Conservation (phyloP, 805 yeast genomes). For the Candida silvicultrix region DNA sequence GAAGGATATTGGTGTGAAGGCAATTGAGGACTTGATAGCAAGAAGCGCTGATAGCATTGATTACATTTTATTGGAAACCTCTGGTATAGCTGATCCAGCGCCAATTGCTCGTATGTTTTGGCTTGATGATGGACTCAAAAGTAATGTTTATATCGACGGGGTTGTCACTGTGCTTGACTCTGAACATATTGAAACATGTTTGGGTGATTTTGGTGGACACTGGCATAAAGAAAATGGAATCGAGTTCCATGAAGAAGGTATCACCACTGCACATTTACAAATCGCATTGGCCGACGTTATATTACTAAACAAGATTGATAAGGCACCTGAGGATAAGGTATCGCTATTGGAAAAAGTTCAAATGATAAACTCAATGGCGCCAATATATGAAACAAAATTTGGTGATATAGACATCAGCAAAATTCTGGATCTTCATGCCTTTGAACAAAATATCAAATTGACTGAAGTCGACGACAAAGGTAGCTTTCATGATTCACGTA, state of each 20-base stretch:
- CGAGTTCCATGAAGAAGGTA: slow-evolving; percentile 34
- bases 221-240: slow-evolving; percentile 47
- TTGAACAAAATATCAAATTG: slow-evolving; percentile 37
- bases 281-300: slow-evolving; percentile 85
- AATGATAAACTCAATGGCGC: slow-evolving; percentile 63
- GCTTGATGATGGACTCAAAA: slow-evolving; percentile 85
- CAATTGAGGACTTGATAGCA: slow-evolving; percentile 81
- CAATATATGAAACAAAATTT: slow-evolving; percentile 57
- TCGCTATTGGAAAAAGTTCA: slow-evolving; percentile 33
- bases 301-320: slow-evolving; percentile 74
- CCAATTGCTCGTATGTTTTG: slow-evolving; percentile 97
- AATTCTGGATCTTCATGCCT: slow-evolving; percentile 76
- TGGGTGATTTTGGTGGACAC: slow-evolving; percentile 70
- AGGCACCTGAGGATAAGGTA: slow-evolving; percentile 25
- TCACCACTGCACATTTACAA: slow-evolving; percentile 85
- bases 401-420: slow-evolving; percentile 68
- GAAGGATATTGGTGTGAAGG: slow-evolving; percentile 89
- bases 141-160: slow-evolving; percentile 86
- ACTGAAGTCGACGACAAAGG: slow-evolving; percentile 15
- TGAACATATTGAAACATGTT: slow-evolving; percentile 54
- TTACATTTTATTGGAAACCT: slow-evolving; percentile 87
- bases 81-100: slow-evolving; percentile 96
- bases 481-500: slow-evolving; percentile 43
- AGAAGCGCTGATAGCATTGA: slow-evolving; percentile 71
- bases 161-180: slow-evolving; percentile 83